Conservation (phyloP, 2,329 filamentous ascomycete genomes). For the Aspergillus pseudoterreus region DNA sequence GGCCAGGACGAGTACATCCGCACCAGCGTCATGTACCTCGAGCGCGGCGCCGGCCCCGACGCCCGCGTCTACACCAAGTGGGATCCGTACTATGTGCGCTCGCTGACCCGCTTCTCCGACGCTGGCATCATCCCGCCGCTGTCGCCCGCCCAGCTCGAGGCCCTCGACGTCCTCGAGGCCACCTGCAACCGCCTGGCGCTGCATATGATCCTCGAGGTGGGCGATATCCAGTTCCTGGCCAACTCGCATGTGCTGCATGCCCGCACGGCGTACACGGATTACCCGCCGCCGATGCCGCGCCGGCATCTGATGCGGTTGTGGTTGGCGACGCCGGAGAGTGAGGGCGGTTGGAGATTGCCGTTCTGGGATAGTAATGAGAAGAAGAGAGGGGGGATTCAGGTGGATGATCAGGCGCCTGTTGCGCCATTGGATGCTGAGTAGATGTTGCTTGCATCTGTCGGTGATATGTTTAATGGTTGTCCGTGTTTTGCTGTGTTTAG, state of each 20-base stretch:
- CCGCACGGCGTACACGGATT: slow-evolving; percentile 73
- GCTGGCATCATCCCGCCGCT: slow-evolving; percentile 69
- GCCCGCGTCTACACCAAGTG: slow-evolving; percentile 75
- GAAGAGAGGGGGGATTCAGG: slow-evolving; percentile 86
- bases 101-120: slow-evolving; percentile 70
- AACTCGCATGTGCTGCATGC: slow-evolving; percentile 80
- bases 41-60: slow-evolving; percentile 55
- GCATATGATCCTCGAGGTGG: slow-evolving; percentile 82
- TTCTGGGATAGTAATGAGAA: slow-evolving; percentile 78
- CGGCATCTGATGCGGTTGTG: slow-evolving; percentile 80
- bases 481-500: neutral
- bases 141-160: slow-evolving; percentile 64
- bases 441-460: slow-evolving; percentile 1
- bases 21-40: slow-evolving; percentile 71
- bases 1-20: slow-evolving; percentile 73
- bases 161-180: slow-evolving; percentile 67
- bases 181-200: slow-evolving; percentile 70
- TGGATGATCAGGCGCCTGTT: slow-evolving; percentile 72
- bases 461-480: neutral
- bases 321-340: slow-evolving; percentile 74
- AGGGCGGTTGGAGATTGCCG: slow-evolving; percentile 81
- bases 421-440: slow-evolving; percentile 77
- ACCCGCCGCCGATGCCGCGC: slow-evolving; percentile 63
- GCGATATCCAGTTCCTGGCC: slow-evolving; percentile 82
- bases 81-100: slow-evolving; percentile 85